Evolutionary conservation across 75 land plant species (phyloP), one percentile per base, ranked within the genome.

Genomic region (Sequoia sempervirens): DNA sequence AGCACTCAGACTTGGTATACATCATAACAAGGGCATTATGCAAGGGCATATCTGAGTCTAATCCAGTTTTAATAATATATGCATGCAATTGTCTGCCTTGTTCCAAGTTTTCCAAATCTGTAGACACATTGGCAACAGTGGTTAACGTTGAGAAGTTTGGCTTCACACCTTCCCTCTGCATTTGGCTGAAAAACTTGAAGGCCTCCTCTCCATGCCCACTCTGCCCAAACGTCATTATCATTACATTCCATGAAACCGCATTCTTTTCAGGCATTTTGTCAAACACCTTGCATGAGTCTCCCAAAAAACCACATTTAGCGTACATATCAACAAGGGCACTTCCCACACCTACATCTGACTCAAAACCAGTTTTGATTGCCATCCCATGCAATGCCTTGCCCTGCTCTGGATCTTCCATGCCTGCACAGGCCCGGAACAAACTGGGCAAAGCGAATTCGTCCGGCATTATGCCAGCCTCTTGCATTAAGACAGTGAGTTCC

Each of bases 311-410:
- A 70, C 89, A 89, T 14, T 34, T 74, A 1, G 50, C 38, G 84
- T 91, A 93, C 93, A 93, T 87, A 64, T 86, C 85, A 1, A 93
- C 84, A 28, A 94, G 78, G 32, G 87, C 82, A 82, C 91, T 93
- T 23, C 89, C 87, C 40, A 93, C 91, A 80, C 86, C 86, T 28
- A 93, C 87, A 66, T 93, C 85, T 23, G 34, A 18, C 56, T 83
- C 87, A 82, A 90, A 82, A 4, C 96, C 94, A 37, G 83, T 75
- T 80, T 94, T 93, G 13, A 86, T 28, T 2, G 70, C 82, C 20
- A 86, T 34, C 26, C 78, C 84, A 76, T 94, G 94, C 46, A 93
- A 40, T 76, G 86, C 86, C 54, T 40, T 64, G 1, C 96, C 96
- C 23, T n/a, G 6, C 0, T 0, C 45, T 3, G 45, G 14, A 43